Base-by-base conservation (phyloP, 495 filamentous ascomycete species). In the Halenospora varia region DNA sequence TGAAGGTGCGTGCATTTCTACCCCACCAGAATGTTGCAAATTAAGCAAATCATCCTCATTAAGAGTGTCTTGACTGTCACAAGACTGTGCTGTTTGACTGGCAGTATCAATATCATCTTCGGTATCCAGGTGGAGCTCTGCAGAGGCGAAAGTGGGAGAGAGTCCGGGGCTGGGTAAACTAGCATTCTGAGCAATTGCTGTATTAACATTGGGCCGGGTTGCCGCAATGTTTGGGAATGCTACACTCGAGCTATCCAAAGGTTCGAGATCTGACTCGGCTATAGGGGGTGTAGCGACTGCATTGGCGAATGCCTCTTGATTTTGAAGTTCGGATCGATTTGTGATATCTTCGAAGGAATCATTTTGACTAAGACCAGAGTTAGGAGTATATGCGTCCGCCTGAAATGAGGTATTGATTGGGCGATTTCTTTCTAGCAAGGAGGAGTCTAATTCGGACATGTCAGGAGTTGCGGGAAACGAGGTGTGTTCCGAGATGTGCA, bases 81-180 rank as follows among this genome's bases (percentile, higher is more conserved):
- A 58, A 19, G 56, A 66, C 23, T 61, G 48, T 17, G 57, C 59
- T 20, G 20, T 24, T 17, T 55, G 52, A 35, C 58, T 61, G 2
- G 24, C 35, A n/a, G 29, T 57, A 26, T 20, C 51, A 49, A 49
- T 11, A 2, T 63, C 59, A 9, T 59, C 56, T 41, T 57, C 56
- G 53, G 13, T 40, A 15, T 47, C 60, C 10, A 57, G 39, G 11
- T 50, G 71, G 4, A 84, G 72, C 63, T 87, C 87, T 58, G 90
- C 84, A 25, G 90, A 88, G 22, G 92, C 86, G 20, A 88, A 86
- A 35, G 96, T 93, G 1, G 94, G 94, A 18, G 95, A 97, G 47
- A 97, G 75, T 60, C 94, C 92, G 39, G 94, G 94, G 66, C 94
- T 97, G 26, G 95, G 95, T 49, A 99, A 76, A 68, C 90, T 97